phyloP scores from a whole-genome alignment of 352 stramenopile genomes.

The Pythium aquatile region DNA sequence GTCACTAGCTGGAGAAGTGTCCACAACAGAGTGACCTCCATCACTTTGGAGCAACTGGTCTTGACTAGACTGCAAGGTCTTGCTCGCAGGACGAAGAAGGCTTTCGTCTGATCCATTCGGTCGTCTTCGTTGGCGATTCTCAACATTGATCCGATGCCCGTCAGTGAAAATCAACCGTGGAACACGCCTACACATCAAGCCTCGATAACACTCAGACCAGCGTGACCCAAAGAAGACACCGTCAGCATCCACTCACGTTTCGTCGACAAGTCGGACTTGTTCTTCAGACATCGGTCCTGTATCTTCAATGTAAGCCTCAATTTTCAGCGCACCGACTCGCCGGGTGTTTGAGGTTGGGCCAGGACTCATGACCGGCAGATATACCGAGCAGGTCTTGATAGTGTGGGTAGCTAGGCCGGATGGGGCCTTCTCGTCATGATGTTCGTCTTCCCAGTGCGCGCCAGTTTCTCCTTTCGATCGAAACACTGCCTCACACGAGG shows the following conservation, averaged over 20 bases:
- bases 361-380: slow-evolving; percentile 44
- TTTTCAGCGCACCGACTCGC: slow-evolving; percentile 19
- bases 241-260: slow-evolving; percentile 17
- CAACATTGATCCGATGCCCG: background rate
- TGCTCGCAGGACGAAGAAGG: background rate
- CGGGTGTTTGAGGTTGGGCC: background rate
- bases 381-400: slow-evolving; percentile 60
- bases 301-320: slow-evolving; percentile 29
- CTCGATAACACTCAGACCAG: background rate
- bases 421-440: slow-evolving; percentile 8
- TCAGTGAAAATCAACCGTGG: background rate
- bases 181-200: slow-evolving; percentile 6
- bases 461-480: slow-evolving; percentile 24
- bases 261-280: slow-evolving; percentile 16
- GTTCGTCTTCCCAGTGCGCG: slow-evolving; percentile 40
- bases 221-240: background rate
- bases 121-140: background rate
- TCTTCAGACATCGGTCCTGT: slow-evolving; percentile 19
- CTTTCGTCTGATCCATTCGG: background rate
- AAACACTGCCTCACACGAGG: slow-evolving; percentile 38
- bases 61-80: background rate
- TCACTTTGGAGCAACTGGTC: background rate
- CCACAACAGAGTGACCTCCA: background rate
- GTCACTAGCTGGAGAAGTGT: background rate
- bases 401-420: background rate